Base-by-base conservation (phyloP, 2,329 filamentous ascomycete genomes). In the Lachnellula subtilissima region DNA sequence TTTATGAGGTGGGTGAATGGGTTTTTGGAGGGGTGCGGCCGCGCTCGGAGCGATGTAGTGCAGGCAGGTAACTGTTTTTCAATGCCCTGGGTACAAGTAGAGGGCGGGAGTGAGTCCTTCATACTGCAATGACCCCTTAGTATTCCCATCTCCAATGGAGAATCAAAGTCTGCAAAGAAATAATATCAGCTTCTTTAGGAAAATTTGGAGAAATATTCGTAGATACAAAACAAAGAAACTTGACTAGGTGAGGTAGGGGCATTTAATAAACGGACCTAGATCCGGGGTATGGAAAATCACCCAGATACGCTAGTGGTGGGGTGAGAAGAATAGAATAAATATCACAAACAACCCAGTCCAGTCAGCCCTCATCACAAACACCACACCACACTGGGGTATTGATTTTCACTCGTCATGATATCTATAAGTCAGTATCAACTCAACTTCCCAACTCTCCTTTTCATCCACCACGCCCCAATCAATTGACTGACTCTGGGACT, bases 361-460 rank as follows among this genome's bases (percentile, higher is more conserved):
- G 37, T 17, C 14, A 17, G n/a, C 3, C 5, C 37, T 40, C n/a
- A 40, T 5, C 37, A 40, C 37, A 40, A 5, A 40, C n/a, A 40
- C 37, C n/a, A 15, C 15, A 17, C 5, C 14, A 3, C 5, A 39
- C 42, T 25, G 6, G n/a, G 22, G 22, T 12, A 12, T 22, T 23
- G 14, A 32, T 11, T 14, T 42, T n/a, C 32, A 12, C 36, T 54
- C 28, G 58, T 37, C 49, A 64, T 64, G 62, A 64, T 64, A 35
- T 59, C 59, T 32, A 64, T 64, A 55, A 63, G 62, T 64, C 46
- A 58, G 62, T 59, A 42, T 46, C 28, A 51, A 12, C 42, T 28
- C 28, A 51, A 12, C 42, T 28, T 40, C 37, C 17, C 28, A 36
- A 9, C 32, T 49, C 23, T 15, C 28, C 1, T 9, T 28, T 9